Conservation (phyloP, 306 rosid species). For the Dalbergia cochinchinensis region DNA sequence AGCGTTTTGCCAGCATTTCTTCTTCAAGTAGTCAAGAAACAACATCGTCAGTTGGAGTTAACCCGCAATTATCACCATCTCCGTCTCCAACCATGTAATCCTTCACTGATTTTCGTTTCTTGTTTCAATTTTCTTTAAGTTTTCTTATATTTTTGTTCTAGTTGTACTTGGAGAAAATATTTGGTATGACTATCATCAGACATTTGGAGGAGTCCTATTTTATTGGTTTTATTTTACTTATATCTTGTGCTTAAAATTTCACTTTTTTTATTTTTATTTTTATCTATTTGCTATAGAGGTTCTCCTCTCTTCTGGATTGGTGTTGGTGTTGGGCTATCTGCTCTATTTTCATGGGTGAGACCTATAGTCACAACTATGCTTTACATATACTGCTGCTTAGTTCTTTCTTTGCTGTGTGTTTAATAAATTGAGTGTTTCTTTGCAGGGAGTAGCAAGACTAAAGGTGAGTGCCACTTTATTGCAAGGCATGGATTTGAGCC, state of each 20-base stretch:
- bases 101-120: conserved; percentile 24
- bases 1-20: conserved; percentile 77
- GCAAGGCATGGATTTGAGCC: conserved; percentile 44
- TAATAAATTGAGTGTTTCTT: conserved; percentile 49
- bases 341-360: conserved; percentile 90
- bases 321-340: conserved; percentile 95
- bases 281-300: conserved; percentile 64
- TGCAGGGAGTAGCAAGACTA: conserved; percentile 79
- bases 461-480: conserved; percentile 75
- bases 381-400: conserved; percentile 12
- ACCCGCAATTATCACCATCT: conserved; percentile 74
- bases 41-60: conserved; percentile 81
- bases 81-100: conserved; percentile 78
- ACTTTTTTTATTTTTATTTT: conserved; percentile 17
- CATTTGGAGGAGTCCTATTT: neutral
- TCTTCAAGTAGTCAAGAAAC: conserved; percentile 70
- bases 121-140: conserved; percentile 1
- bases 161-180: neutral
- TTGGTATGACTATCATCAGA: neutral
- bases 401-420: conserved; percentile 45
- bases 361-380: conserved; percentile 31
- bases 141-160: conserved; percentile 21
- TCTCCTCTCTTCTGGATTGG: conserved; percentile 97
- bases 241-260: conserved; percentile 27
- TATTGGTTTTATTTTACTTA: neutral